Base-by-base conservation (phyloP, 1,284 basidiomycete genomes). In the Hypsizygus ulmarius region DNA sequence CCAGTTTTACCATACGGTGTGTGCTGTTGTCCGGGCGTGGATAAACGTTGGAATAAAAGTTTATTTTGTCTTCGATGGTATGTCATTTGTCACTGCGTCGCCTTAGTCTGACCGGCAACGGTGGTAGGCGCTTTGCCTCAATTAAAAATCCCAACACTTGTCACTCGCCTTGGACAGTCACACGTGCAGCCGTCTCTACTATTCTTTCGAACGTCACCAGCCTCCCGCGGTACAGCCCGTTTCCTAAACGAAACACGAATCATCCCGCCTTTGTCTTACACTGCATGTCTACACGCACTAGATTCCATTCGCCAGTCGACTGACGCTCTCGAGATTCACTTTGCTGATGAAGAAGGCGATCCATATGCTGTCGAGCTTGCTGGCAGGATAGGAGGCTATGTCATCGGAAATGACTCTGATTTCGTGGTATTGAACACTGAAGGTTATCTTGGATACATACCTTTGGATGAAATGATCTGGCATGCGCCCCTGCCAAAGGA, bases 31-130 rank as follows among this genome's bases (percentile, higher is more conserved):
- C 7, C 64, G 73, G 47, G 81, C 82, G 1, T 94, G 90, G 91
- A 71, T 87, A 27, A 66, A 68, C 16, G 74, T 92, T 3, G 90
- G 90, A 5, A 67, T 96, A 38, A 74, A 78, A 49, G 75, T 93
- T 1, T 79, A 85, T 48, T 93, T 97, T 60, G 92, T 97, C 5
- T 97, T 97, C 62, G 94, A 98, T 64, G 94, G 94, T 93, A 55
- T 52, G 81, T 69, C 35, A 16, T 36, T 21, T 42, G 12, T 32
- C 32, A 37, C 33, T 58, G 21, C 37, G 40, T 45, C 54, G 64
- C 52, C 53, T 60, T 53, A 56, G 69, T 59, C 59, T 67, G 40
- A 57, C 58, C 18, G 39, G 46, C 33, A 33, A 29, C 28, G n/a
- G 16, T 45, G 34, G 1, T 51, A 93, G 89, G 90, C 40, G 76